Percentiles rank a stretch among this genome's conserved stretches.
These are phyloP conservation scores for Alternaria incomplexa DNA, from an alignment of 2,329 filamentous ascomycete species.

Conservation along the genomic window DNA sequence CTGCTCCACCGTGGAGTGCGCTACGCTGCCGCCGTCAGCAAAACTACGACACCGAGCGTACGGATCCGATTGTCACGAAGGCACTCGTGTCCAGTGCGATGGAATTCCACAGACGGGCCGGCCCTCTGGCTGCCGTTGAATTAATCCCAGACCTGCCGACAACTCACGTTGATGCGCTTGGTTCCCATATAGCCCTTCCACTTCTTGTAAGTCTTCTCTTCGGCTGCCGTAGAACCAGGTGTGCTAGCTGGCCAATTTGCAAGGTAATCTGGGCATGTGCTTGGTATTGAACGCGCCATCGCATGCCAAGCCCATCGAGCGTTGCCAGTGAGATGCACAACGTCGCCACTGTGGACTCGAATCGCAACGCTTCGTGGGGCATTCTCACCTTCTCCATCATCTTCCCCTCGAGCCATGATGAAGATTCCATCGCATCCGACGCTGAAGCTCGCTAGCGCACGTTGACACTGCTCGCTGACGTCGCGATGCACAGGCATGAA, in stretches of 20 bases:
- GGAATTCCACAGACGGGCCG: constrained; percentile 5
- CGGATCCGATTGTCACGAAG: not conserved
- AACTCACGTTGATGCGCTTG: constrained; percentile 50
- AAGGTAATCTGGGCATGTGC: constrained; percentile 78
- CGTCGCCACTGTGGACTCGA: constrained; percentile 79
- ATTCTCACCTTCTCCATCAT: constrained; percentile 38
- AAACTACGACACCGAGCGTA: not conserved
- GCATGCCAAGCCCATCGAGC: constrained; percentile 94
- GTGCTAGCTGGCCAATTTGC: constrained; percentile 71
- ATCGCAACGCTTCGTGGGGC: constrained; percentile 43
- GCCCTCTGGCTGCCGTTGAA: constrained; percentile 4
- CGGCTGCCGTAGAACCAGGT: constrained; percentile 35
- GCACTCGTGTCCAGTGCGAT: constrained; percentile 5
- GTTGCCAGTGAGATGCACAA: constrained; percentile 82
- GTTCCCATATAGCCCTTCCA: constrained; percentile 50
- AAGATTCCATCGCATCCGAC: constrained; percentile 92
- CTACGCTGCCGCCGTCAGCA: not conserved
- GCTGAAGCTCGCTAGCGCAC: constrained; percentile 83
- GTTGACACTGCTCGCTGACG: constrained; percentile 85
- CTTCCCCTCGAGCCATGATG: constrained; percentile 65
- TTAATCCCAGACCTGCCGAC: constrained; percentile 50
- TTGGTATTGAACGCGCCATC: constrained; percentile 82
- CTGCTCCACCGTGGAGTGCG: not conserved
- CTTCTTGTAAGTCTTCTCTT: constrained; percentile 45
- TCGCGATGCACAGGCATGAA: constrained; percentile 93